Evolutionary conservation across 108 stramenopile genomes (phyloP), one percentile per base, ranked within the genome.

Genomic region (Cylindrotheca closterium): DNA sequence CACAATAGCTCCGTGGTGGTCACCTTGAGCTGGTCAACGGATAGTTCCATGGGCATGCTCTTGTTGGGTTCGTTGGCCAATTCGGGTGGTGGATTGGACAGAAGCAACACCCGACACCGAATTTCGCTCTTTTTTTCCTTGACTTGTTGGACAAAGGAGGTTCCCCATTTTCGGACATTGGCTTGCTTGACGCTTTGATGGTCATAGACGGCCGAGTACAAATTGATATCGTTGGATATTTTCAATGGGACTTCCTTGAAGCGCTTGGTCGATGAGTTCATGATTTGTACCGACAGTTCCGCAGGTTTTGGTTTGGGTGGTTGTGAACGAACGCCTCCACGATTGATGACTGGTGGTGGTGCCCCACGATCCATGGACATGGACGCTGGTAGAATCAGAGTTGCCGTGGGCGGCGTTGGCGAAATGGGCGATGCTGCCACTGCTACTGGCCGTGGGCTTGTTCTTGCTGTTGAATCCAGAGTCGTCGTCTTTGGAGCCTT

Each of bases 131-230:
- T 47, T 21, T 30, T 46, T 12, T 0, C 46, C 24, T 63, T 67
- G 17, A 75, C 67, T 2, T 51, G 51, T 51, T 75, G 46, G 1
- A 47, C 66, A 37, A 58, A 18, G 7, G n/a, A 19, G 2, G 49
- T 19, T 4, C 67, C 60, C 74, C 74, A 75, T 45, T 75, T 75
- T 4, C 74, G 66, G 4, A 67, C 55, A 55, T 75, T 57, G n/a
- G 74, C 74, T 19, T 59, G 56, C 48, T 75, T 75, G 3, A 75
- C 74, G n/a, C 31, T 24, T 0, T 23, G 21, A 19, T 67, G 50
- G 61, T 75, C 30, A 30, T 75, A 75, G 32, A 75, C 54, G 30
- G 67, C 47, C 37, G 63, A 66, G 51, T 37, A 68, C 4, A 75
- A 47, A 17, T 51, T 75, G 42, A 60, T 45, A 33, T 65, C 48